Conservation (phyloP, 169 alveolate genomes). For the Ichthyophthirius multifiliis region DNA sequence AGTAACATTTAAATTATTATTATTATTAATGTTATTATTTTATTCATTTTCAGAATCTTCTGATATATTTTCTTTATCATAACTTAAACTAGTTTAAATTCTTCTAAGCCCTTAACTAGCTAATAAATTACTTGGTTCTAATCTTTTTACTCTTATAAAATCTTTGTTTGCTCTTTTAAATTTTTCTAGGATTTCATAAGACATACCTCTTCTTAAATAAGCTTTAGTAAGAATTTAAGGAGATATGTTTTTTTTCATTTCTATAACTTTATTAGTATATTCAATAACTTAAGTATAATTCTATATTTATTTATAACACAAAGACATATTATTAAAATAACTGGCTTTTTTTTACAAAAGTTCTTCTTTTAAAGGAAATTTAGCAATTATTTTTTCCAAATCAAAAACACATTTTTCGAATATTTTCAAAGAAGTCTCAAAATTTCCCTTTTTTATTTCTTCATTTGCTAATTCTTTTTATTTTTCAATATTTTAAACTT, state of each 20-base stretch:
- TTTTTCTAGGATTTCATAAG: slow-evolving; percentile 57
- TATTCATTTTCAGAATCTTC: not conserved
- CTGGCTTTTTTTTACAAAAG: slow-evolving; percentile 18
- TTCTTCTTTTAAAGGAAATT: not conserved
- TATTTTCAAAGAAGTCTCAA: slow-evolving; percentile 35
- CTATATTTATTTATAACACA: slow-evolving; percentile 45
- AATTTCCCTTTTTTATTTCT: slow-evolving; percentile 43
- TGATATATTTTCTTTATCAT: slow-evolving; percentile 10
- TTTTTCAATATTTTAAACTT: not conserved
- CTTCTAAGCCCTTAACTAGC: slow-evolving; percentile 53
- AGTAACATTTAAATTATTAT: not conserved
- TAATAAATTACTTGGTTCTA: slow-evolving; percentile 55
- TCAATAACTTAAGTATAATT: slow-evolving; percentile 41
- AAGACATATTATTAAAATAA: slow-evolving; percentile 37
- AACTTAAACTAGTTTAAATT: not conserved
- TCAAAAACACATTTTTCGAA: slow-evolving; percentile 20
- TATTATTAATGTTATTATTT: not conserved
- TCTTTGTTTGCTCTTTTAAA: slow-evolving; percentile 47
- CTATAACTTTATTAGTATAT: slow-evolving; percentile 43
- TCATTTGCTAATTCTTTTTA: slow-evolving; percentile 17
- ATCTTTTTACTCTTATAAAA: slow-evolving; percentile 32
- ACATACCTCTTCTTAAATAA: slow-evolving; percentile 55
- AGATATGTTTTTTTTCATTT: slow-evolving; percentile 20
- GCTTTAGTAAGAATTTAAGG: slow-evolving; percentile 47
- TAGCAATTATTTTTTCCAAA: not conserved